Base-by-base conservation (phyloP, 2,329 filamentous ascomycete genomes). In the Aureobasidium sp. region DNA sequence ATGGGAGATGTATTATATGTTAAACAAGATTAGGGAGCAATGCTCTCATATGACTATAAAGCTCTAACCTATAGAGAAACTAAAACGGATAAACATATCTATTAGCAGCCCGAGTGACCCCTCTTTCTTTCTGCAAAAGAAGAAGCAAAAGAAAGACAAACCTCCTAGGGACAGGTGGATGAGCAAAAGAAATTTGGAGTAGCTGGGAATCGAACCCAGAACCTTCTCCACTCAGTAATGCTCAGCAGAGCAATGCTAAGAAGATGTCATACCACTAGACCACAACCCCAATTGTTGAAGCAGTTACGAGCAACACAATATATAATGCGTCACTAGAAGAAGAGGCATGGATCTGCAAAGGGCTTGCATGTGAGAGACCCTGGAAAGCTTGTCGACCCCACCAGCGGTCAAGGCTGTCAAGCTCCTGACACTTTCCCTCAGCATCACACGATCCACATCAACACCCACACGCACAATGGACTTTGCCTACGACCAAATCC, bases 401-500 rank as follows among this genome's bases (percentile, higher is more conserved):
- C 27, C 53, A 57, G 38, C 53, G 53, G 40, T 43, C 38, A 45
- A 54, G 37, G 37, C 9, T 25, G 9, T 42, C 37, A 23, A 54
- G 50, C 50, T 54, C 49, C 47, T 37, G 31, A 50, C 29, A 53
- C 49, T 27, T 38, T n/a, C 21, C 37, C 23, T 31, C 23, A 29
- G 13, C 43, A 13, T 31, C 13, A 19, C 37, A 42, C 15, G 4
- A 47, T 21, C 43, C 29, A 37, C 21, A 57, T 35, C 54, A 13
- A 2, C 21, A 11, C 31, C 8, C 25, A 19, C 11, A 15, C 8
- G n/a, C 31, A 53, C 21, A 15, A 97, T 99, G 94, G 94, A 99
- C 83, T 81, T 95, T 70, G 92, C 92, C 46, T 99, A 97, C 81
- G 94, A 99, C 71, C 91, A 96, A 74, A 95, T 97, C 69, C 86